Evolutionary conservation across 2,329 filamentous ascomycete genomes (phyloP).

Genomic region (Colletotrichum lini): DNA sequence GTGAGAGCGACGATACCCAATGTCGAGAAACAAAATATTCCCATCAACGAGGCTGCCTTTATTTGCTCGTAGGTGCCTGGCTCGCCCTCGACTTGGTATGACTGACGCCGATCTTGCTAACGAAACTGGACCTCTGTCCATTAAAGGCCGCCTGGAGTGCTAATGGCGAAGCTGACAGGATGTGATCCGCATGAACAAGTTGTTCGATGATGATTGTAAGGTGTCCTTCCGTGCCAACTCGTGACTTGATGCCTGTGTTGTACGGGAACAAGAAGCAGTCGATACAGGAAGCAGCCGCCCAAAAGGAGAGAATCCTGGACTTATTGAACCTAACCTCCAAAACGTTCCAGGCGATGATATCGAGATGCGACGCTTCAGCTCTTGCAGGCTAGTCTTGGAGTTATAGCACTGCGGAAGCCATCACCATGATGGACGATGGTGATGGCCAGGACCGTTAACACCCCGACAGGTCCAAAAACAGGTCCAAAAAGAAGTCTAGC

Average conservation of each 20-base stretch:
- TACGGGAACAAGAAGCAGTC: conserved; percentile 46
- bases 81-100: background rate
- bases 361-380: conserved; percentile 41
- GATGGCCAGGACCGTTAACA: background rate
- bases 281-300: conserved; percentile 34
- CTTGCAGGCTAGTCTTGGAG: background rate
- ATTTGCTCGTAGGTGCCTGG: conserved; percentile 51
- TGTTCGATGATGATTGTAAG: background rate
- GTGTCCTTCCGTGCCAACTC: background rate
- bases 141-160: conserved; percentile 2
- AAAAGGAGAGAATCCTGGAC: no score
- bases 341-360: conserved; percentile 39
- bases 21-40: conserved; percentile 45
- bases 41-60: conserved; percentile 48
- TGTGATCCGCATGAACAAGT: background rate
- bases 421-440: background rate
- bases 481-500: background rate
- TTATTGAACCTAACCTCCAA: conserved; percentile 14
- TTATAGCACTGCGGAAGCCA: conserved; percentile 39
- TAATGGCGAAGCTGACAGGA: conserved; percentile 39
- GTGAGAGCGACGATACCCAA: conserved; percentile 46
- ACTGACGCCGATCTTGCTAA: background rate
- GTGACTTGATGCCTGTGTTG: conserved; percentile 40
- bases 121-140: background rate
- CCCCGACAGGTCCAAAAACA: background rate